A percentile compares a stretch with the other conserved stretches of the same genome.
These are phyloP conservation scores for Thermothelomyces thermophilus DNA, from an alignment of 2,329 filamentous ascomycete genomes.

Conservation along the genomic window DNA sequence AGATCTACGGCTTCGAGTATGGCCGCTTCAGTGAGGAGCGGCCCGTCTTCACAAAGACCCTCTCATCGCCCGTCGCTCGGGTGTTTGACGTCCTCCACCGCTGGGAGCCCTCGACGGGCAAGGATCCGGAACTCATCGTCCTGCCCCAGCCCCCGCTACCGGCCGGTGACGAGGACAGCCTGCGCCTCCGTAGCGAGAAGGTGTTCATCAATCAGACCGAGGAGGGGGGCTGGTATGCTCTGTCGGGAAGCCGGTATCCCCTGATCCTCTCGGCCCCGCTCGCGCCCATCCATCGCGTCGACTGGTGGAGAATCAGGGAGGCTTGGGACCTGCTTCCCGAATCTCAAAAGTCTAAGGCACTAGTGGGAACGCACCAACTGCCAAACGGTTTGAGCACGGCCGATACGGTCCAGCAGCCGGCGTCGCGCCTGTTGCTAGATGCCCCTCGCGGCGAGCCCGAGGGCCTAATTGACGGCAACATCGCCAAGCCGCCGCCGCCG, in stretches of 20 bases:
- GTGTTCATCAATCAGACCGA: slow-evolving; percentile 85
- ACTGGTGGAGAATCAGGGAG: slow-evolving; percentile 42
- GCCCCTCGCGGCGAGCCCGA: slow-evolving; percentile 6
- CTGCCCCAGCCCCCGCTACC: slow-evolving; percentile 77
- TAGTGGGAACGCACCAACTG: slow-evolving; percentile 68
- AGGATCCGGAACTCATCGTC: slow-evolving; percentile 70
- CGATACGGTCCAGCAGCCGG: neutral
- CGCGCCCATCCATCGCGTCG: slow-evolving; percentile 38
- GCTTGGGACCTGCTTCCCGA: slow-evolving; percentile 33
- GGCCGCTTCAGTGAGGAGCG: slow-evolving; percentile 44
- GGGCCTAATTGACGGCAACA: neutral
- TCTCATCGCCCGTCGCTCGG: slow-evolving; percentile 71
- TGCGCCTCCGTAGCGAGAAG: slow-evolving; percentile 51
- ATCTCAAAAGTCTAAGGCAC: slow-evolving; percentile 49
- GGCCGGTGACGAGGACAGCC: slow-evolving; percentile 41
- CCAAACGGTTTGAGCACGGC: slow-evolving; percentile 32
- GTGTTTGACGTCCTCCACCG: slow-evolving; percentile 85
- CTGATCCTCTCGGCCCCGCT: slow-evolving; percentile 64
- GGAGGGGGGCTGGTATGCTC: slow-evolving; percentile 85
- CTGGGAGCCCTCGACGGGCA: slow-evolving; percentile 52
- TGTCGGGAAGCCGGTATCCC: slow-evolving; percentile 82
- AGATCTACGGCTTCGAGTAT: slow-evolving; percentile 73
- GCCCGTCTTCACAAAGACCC: slow-evolving; percentile 60
- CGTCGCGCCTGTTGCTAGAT: slow-evolving; percentile 9
- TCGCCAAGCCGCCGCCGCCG: slow-evolving; percentile 13